These are phyloP conservation scores for Rosa multiflora DNA, from an alignment of 306 rosid genomes.

Conservation along the genomic window DNA sequence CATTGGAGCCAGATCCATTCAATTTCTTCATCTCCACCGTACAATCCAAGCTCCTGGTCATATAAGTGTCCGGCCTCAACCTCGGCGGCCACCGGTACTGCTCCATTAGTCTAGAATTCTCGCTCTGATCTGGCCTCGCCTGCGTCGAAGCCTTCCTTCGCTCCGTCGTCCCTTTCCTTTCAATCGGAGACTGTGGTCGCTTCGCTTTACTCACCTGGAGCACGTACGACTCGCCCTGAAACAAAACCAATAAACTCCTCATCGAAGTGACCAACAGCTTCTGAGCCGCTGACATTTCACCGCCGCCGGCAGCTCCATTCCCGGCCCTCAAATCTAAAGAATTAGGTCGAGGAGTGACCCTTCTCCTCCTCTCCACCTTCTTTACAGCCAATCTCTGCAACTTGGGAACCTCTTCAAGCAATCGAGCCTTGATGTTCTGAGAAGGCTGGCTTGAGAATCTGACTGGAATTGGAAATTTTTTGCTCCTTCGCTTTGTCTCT, in stretches of 20 bases:
- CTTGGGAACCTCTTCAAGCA: too few species aligned
- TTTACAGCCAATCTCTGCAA: too few species aligned
- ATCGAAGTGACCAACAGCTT: constrained; percentile 75
- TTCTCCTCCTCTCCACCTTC: constrained; percentile 45
- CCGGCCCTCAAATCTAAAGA: constrained; percentile 39
- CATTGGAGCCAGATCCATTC: constrained; percentile 46
- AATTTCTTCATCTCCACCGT: constrained; percentile 40
- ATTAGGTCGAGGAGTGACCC: constrained; percentile 52
- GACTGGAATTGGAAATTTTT: too few species aligned
- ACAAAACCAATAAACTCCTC: constrained; percentile 84
- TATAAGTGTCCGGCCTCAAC: constrained; percentile 43
- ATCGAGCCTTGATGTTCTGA: too few species aligned
- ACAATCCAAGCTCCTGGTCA: constrained; percentile 57
- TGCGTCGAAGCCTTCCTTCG: constrained; percentile 59
- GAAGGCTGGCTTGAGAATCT: too few species aligned
- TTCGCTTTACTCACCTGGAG: constrained; percentile 70
- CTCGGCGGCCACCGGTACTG: constrained; percentile 74
- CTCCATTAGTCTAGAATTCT: constrained; percentile 54
- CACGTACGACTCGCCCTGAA: constrained; percentile 89
- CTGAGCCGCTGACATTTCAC: constrained; percentile 60
- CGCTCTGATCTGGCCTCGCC: constrained; percentile 44
- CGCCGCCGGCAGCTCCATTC: constrained; percentile 28
- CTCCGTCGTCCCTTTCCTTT: constrained; percentile 75
- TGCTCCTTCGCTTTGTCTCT: too few species aligned
- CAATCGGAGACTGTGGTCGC: constrained; percentile 50